A percentile compares a stretch with the other conserved stretches of the same genome.
Conservation (phyloP, 2,329 filamentous ascomycete species). For the Neoascochyta sp. region DNA sequence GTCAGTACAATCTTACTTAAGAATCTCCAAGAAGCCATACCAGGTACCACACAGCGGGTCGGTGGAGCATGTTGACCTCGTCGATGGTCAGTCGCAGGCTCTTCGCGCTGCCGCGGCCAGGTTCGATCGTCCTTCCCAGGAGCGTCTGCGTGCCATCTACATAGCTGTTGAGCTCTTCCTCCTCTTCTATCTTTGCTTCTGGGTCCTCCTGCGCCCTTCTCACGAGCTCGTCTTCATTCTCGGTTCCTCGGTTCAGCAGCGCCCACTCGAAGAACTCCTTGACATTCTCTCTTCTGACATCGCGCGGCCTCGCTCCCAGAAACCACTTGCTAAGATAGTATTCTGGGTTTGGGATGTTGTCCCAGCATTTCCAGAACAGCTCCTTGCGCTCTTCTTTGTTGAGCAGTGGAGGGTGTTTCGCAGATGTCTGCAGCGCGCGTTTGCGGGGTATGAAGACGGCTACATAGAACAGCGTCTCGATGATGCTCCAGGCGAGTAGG, state of each 20-base stretch:
- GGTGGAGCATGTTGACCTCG: slow-evolving; percentile 56
- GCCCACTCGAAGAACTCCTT: slow-evolving; percentile 66
- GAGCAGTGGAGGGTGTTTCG: slow-evolving; percentile 48
- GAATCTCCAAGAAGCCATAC: too few species aligned
- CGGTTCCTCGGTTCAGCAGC: slow-evolving; percentile 55
- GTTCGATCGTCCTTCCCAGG: slow-evolving; percentile 50
- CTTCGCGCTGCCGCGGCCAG: slow-evolving; percentile 55
- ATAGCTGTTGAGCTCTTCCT: slow-evolving; percentile 56
- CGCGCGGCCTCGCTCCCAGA: slow-evolving; percentile 53
- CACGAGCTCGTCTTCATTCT: slow-evolving; percentile 24
- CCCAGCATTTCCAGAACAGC: slow-evolving; percentile 56
- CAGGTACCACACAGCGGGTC: slow-evolving; percentile 62
- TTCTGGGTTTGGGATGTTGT: slow-evolving; percentile 54
- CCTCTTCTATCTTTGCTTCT: slow-evolving; percentile 27
- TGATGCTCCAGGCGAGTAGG: slow-evolving; percentile 45
- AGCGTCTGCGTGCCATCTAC: slow-evolving; percentile 51
- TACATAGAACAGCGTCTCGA: slow-evolving; percentile 56
- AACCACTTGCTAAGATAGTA: slow-evolving; percentile 64
- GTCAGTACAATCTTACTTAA: too few species aligned
- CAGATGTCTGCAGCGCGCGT: slow-evolving; percentile 50
- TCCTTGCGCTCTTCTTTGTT: slow-evolving; percentile 49
- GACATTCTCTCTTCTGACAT: slow-evolving; percentile 65
- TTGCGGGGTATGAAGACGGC: slow-evolving; percentile 53
- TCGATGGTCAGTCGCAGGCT: slow-evolving; percentile 65
- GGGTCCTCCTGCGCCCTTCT: slow-evolving; percentile 11